These are phyloP conservation scores for Crithidia bombi DNA, from an alignment of 208 protist genomes.

Conservation along the genomic window DNA sequence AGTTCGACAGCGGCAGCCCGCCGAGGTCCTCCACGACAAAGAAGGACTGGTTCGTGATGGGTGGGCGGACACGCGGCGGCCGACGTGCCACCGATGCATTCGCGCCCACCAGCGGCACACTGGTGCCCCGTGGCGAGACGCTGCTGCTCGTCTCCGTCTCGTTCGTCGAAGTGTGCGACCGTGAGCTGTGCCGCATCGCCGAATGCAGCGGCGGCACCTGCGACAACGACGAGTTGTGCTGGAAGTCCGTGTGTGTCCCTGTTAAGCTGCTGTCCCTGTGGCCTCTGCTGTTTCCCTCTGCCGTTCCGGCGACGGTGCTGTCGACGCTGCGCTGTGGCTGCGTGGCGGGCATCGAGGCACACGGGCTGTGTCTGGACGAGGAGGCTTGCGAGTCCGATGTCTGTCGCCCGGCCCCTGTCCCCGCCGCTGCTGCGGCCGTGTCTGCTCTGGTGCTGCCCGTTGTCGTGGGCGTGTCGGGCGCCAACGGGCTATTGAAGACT, in stretches of 20 bases:
- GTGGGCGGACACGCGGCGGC: slow-evolving; percentile 21
- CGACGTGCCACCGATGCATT: slow-evolving; percentile 11
- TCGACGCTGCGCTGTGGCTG: background rate
- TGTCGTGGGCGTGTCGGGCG: slow-evolving; percentile 1
- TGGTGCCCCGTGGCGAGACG: slow-evolving; percentile 17
- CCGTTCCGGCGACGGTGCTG: background rate
- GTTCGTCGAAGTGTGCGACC: slow-evolving; percentile 1
- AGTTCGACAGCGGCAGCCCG: slow-evolving; percentile 4
- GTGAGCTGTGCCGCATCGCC: background rate
- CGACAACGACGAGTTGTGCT: slow-evolving; percentile 18
- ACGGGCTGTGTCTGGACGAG: slow-evolving; percentile 11
- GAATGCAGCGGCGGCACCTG: background rate
- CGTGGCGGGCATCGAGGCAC: slow-evolving; percentile 1
- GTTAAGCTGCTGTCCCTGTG: background rate
- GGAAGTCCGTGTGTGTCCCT: slow-evolving; percentile 4
- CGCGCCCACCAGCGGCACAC: slow-evolving; percentile 19
- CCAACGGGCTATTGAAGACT: slow-evolving; percentile 11
- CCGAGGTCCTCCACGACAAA: slow-evolving; percentile 54
- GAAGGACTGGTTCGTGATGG: slow-evolving; percentile 55
- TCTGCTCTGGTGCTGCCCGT: background rate
- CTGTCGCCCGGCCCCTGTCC: background rate
- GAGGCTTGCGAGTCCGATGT: slow-evolving; percentile 1
- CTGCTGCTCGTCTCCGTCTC: slow-evolving; percentile 9
- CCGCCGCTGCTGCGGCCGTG: background rate
- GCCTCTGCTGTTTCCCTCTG: background rate